Percentiles rank a stretch among this genome's conserved stretches.
Evolutionary conservation across 164 flowering plant species (phyloP).

Genomic region (Berberis thunbergii): DNA sequence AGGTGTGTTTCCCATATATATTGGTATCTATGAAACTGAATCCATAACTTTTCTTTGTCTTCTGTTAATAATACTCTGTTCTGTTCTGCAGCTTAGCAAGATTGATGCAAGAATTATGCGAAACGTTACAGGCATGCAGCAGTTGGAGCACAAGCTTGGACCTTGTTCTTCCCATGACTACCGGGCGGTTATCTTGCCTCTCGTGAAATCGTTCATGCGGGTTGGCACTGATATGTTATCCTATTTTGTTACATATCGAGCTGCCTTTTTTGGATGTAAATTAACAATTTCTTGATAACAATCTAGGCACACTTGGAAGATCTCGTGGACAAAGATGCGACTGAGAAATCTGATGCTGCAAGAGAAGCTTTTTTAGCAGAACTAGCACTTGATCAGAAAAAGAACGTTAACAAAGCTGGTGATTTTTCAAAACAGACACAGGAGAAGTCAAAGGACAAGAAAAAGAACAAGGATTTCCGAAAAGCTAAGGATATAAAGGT

Average conservation of each 20-base stretch:
- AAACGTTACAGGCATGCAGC: conserved; percentile 62
- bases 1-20: conserved; percentile 42
- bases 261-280: conserved; percentile 2
- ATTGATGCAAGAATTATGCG: conserved; percentile 79
- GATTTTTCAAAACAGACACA: conserved; percentile 41
- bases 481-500: conserved; percentile 80
- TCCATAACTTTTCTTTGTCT: background rate
- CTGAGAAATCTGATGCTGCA: conserved; percentile 95
- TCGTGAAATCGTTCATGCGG: conserved; percentile 72
- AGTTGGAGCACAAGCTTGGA: conserved; percentile 72
- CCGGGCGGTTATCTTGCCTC: conserved; percentile 58
- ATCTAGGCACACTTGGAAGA: conserved; percentile 81
- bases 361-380: conserved; percentile 95
- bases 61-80: conserved; percentile 16
- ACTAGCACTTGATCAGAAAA: conserved; percentile 79
- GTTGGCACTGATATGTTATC: conserved; percentile 30
- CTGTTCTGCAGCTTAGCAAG: conserved; percentile 75
- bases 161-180: conserved; percentile 64
- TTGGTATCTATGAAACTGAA: background rate
- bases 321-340: conserved; percentile 88
- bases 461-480: conserved; percentile 58
- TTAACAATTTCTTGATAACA: conserved; percentile 3
- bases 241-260: background rate
- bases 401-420: conserved; percentile 37
- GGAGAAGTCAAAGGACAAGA: conserved; percentile 81